Percentiles rank a stretch among this genome's conserved stretches.
Conservation (phyloP, 306 rosid species). For the Hippophae rhamnoides region DNA sequence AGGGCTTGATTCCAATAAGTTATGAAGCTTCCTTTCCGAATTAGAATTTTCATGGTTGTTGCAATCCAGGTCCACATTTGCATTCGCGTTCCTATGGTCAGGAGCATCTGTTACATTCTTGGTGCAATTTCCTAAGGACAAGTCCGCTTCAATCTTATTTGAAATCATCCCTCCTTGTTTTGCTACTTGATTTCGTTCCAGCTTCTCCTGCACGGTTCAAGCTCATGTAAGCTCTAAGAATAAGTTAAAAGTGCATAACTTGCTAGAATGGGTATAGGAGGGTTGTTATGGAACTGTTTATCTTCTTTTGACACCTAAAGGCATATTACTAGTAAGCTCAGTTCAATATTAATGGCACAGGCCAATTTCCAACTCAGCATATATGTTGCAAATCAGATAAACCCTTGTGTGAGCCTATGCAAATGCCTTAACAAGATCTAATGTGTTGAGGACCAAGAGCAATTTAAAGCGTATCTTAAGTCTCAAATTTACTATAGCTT, state of each 20-base stretch:
- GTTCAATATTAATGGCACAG: too few species aligned
- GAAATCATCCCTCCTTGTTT: slow-evolving; percentile 14
- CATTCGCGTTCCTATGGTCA: not conserved
- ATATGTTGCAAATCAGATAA: too few species aligned
- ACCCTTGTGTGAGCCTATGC: too few species aligned
- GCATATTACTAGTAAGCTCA: too few species aligned
- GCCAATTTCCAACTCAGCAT: too few species aligned
- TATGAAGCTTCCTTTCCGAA: slow-evolving; percentile 18
- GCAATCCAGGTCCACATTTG: slow-evolving; percentile 6
- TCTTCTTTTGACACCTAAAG: too few species aligned
- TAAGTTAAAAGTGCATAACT: not conserved
- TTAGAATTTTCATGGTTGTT: slow-evolving; percentile 15
- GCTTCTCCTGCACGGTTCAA: slow-evolving; percentile 16
- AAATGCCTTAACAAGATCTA: too few species aligned
- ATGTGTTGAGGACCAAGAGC: too few species aligned
- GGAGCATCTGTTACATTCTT: slow-evolving; percentile 6
- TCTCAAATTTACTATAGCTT: too few species aligned
- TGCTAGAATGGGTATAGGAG: not conserved
- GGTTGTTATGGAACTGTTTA: too few species aligned
- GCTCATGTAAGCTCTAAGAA: slow-evolving; percentile 4
- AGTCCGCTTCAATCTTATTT: slow-evolving; percentile 4
- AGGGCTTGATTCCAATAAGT: slow-evolving; percentile 10
- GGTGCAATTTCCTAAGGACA: slow-evolving; percentile 6
- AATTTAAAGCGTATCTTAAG: too few species aligned
- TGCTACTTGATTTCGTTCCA: slow-evolving; percentile 7